These are phyloP conservation scores for Leccinum subgranulosum DNA, from an alignment of 768 basidiomycete species.

Conservation along the genomic window DNA sequence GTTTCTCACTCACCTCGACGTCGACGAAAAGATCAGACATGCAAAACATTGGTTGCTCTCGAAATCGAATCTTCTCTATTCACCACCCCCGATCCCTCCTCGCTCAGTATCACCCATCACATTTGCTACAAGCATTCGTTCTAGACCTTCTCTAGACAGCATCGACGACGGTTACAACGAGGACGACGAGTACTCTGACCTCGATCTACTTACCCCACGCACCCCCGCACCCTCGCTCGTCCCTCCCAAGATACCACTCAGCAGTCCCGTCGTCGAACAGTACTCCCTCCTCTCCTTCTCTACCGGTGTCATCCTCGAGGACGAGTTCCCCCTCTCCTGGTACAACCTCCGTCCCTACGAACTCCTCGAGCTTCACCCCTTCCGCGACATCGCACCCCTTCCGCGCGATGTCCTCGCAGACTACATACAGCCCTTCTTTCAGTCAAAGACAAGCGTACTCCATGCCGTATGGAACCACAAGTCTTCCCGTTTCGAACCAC, in stretches of 20 bases:
- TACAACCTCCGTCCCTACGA: conserved; percentile 62
- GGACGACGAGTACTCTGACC: conserved; percentile 34
- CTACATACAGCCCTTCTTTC: conserved; percentile 60
- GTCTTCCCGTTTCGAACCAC: conserved; percentile 27
- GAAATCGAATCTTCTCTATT: conserved; percentile 45
- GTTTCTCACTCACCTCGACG: conserved; percentile 67
- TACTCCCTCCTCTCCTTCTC: conserved; percentile 63
- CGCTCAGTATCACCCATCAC: conserved; percentile 67
- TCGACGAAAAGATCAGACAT: conserved; percentile 56
- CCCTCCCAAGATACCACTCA: not conserved
- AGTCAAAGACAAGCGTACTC: conserved; percentile 51
- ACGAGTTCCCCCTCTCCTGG: conserved; percentile 54
- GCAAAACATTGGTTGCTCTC: conserved; percentile 62
- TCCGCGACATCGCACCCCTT: conserved; percentile 39
- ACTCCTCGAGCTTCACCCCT: conserved; percentile 65
- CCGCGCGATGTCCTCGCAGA: conserved; percentile 37
- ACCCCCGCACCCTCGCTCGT: not conserved
- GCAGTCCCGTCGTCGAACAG: conserved; percentile 27
- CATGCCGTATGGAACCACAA: conserved; percentile 38
- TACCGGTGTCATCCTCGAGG: conserved; percentile 68
- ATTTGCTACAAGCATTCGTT: conserved; percentile 43
- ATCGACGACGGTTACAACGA: conserved; percentile 27
- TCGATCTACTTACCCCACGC: not conserved
- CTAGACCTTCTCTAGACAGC: conserved; percentile 22
- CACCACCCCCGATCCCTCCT: conserved; percentile 22